Base-by-base conservation (phyloP, 208 protist species). In the Giardia muris region DNA sequence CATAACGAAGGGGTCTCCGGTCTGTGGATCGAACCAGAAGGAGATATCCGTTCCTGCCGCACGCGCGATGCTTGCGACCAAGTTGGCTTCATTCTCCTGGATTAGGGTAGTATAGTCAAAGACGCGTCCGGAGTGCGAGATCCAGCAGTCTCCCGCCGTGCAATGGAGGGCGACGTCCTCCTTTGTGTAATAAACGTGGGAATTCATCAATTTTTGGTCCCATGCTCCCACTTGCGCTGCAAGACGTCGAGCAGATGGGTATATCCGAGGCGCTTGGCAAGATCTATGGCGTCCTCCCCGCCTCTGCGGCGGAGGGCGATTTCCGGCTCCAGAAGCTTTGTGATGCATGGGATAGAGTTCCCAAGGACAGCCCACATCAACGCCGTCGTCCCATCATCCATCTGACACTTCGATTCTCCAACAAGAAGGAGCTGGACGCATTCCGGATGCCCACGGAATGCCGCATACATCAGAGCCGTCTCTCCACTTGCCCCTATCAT, bases 91-190 rank as follows among this genome's bases (percentile, higher is more conserved):
- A 43, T 10, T 46, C 19, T 4, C 19, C 45, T 89, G n/a, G 42
- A 89, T 89, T 10, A 89, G 4, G 45, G 4, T 45, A 4, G 86
- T 89, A 43, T 89, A 89, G 42, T 89, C 86, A 89, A 46, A 89
- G 4, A 89, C 86, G n/a, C 42, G 4, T 4, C 86, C 86, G 45
- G 19, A 43, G 22, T 89, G 4, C 42, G 86, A 89, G 45, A 89
- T 44, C 86, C 86, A 89, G 86, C 86, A 89, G 45, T 89, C 86
- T 46, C 3, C 4, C 19, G 86, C 22, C 4, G 86, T 89, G 86
- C 86, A 89, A 43, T 89, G 86, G 19, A 39, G 57, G 19, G 57
- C 57, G 57, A 76, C 57, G 57, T 76, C 57, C 30, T 76, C 57
- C 57, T 76, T 76, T 76, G 57, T 76, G 57, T 76, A 76, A 30